These are phyloP conservation scores for Coemansia sp. DNA, from an alignment of 192 early-diverging fungal genomes.

Conservation along the genomic window DNA sequence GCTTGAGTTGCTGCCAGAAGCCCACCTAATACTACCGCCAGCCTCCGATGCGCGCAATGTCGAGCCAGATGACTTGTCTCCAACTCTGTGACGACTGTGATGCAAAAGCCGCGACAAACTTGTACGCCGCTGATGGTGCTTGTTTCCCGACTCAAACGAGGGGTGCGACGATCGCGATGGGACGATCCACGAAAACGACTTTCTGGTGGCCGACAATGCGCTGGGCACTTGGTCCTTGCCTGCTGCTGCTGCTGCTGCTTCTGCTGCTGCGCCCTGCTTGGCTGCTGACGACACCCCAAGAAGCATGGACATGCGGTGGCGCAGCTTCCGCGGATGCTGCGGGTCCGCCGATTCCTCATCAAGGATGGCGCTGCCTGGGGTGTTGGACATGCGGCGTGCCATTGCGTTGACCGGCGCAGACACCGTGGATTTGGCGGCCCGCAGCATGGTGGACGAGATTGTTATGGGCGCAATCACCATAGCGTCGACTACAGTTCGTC, in stretches of 20 bases:
- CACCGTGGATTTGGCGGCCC: slow-evolving; percentile 26
- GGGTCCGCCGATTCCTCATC: background rate
- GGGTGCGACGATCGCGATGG: background rate
- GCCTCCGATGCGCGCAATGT: background rate
- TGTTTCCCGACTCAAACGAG: background rate
- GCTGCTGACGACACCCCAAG: slow-evolving; percentile 6
- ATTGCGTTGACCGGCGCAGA: slow-evolving; percentile 14
- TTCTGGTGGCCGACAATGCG: background rate
- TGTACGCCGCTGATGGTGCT: background rate
- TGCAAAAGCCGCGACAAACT: slow-evolving; percentile 4
- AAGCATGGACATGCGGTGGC: slow-evolving; percentile 2
- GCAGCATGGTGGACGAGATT: slow-evolving; percentile 23
- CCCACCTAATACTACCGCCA: background rate
- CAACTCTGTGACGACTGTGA: background rate
- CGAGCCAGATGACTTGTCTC: slow-evolving; percentile 2
- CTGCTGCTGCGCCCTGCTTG: background rate
- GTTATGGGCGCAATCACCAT: slow-evolving; percentile 26
- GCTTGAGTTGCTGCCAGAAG: background rate
- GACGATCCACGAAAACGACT: slow-evolving; percentile 2
- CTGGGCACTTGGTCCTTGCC: background rate
- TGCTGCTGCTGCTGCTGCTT: background rate
- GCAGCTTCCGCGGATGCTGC: background rate
- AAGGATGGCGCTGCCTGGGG: background rate
- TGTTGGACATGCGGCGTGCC: slow-evolving; percentile 2
- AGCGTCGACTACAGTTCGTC: slow-evolving; percentile 34